phyloP scores from a whole-genome alignment of 1,284 basidiomycete genomes.

The Tilletiopsis washingtonensis region DNA sequence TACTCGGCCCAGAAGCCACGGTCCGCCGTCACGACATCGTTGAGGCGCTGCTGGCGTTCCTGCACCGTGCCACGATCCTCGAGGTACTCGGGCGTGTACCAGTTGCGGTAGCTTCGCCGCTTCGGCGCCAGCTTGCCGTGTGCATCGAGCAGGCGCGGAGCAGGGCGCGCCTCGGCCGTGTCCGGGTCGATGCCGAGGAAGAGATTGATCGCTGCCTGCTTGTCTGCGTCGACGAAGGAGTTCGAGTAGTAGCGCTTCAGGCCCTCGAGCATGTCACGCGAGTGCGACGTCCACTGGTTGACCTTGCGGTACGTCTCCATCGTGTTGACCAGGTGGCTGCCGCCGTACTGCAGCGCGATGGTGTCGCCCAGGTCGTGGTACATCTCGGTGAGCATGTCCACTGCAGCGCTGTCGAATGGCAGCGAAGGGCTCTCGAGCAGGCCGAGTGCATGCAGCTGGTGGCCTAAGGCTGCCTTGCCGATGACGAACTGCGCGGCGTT shows the following conservation, averaged over 20 bases:
- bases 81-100: constrained; percentile 30
- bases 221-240: constrained; percentile 79
- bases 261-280: constrained; percentile 93
- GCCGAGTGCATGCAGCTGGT: constrained; percentile 91
- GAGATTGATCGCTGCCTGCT: constrained; percentile 93
- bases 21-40: constrained; percentile 31
- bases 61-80: constrained; percentile 13
- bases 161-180: constrained; percentile 13
- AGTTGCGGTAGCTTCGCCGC: constrained; percentile 20
- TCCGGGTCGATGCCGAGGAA: constrained; percentile 69
- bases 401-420: constrained; percentile 87
- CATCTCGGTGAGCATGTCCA: constrained; percentile 98
- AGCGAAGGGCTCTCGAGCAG: constrained; percentile 64
- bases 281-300: constrained; percentile 92
- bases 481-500: constrained; percentile 98
- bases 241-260: constrained; percentile 93
- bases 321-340: constrained; percentile 85
- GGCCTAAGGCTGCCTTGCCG: constrained; percentile 86
- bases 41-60: constrained; percentile 21
- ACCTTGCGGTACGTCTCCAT: constrained; percentile 94
- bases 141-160: not conserved
- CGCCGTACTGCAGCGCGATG: constrained; percentile 69
- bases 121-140: not conserved
- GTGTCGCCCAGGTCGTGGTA: constrained; percentile 65
- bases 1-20: constrained; percentile 44